A percentile compares a stretch with the other conserved stretches of the same genome.
phyloP scores from a whole-genome alignment of 2,329 filamentous ascomycete genomes.

The Hypoxylon sp. region DNA sequence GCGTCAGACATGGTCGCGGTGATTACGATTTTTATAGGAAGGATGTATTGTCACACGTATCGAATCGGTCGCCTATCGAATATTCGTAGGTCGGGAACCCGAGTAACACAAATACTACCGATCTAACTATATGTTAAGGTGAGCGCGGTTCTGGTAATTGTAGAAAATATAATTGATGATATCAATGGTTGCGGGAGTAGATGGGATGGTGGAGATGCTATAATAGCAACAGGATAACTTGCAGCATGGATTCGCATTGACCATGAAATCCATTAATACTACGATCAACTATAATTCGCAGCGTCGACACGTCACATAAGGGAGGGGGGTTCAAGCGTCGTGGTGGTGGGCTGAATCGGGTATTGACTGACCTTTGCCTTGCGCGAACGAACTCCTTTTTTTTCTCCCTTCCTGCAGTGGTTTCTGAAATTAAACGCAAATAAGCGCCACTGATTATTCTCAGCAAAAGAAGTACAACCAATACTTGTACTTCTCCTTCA shows the following conservation, averaged over 20 bases:
- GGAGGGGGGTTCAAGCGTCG: slow-evolving; percentile 37
- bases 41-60: slow-evolving; percentile 14
- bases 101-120: slow-evolving; percentile 22
- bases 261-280: slow-evolving; percentile 30
- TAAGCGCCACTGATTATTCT: slow-evolving; percentile 23
- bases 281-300: slow-evolving; percentile 38
- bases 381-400: slow-evolving; percentile 34
- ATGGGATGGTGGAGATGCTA: slow-evolving; percentile 6
- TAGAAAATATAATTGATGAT: slow-evolving; percentile 20
- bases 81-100: slow-evolving; percentile 24
- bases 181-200: neutral
- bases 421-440: slow-evolving; percentile 25
- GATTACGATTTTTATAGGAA: slow-evolving; percentile 3
- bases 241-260: slow-evolving; percentile 37
- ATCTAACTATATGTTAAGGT: too few species aligned
- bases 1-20: slow-evolving; percentile 55
- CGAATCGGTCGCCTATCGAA: slow-evolving; percentile 18
- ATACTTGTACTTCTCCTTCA: slow-evolving; percentile 1
- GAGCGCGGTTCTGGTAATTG: slow-evolving; percentile 10
- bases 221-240: slow-evolving; percentile 17
- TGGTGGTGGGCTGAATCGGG: slow-evolving; percentile 37
- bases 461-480: slow-evolving; percentile 15
- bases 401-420: slow-evolving; percentile 7
- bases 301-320: slow-evolving; percentile 46
- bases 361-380: slow-evolving; percentile 42